Conservation (phyloP, 495 filamentous ascomycete genomes). For the Penicillium maclennaniae region DNA sequence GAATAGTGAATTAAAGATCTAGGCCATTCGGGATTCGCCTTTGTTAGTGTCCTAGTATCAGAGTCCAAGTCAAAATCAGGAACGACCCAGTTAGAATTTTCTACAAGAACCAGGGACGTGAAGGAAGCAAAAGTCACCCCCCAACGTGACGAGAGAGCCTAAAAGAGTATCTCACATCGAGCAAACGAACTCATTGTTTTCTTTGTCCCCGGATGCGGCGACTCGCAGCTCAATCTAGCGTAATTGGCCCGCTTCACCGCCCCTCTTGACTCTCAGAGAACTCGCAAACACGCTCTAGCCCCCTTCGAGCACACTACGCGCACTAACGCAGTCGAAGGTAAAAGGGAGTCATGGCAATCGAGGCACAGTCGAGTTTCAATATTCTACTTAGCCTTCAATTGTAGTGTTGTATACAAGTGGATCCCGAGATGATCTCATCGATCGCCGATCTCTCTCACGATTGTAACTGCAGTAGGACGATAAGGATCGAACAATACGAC, state of each 20-base stretch:
- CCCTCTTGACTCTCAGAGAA: slow-evolving; percentile 14
- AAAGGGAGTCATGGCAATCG: no score
- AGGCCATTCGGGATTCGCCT: not conserved
- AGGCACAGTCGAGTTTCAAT: no score
- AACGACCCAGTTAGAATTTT: not conserved
- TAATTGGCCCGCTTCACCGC: slow-evolving; percentile 11
- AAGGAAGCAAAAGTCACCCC: not conserved
- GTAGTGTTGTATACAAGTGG: not conserved
- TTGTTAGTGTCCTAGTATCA: not conserved
- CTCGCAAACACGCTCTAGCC: not conserved
- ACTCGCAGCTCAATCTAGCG: slow-evolving; percentile 17
- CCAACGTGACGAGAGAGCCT: not conserved
- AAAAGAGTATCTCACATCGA: not conserved
- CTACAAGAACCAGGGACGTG: slow-evolving; percentile 1
- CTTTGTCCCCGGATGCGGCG: slow-evolving; percentile 45
- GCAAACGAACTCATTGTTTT: slow-evolving; percentile 31
- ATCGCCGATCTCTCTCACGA: not conserved
- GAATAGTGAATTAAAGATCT: no score
- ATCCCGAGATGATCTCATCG: not conserved
- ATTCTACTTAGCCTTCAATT: no score
- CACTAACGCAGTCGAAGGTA: no score
- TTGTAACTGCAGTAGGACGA: not conserved
- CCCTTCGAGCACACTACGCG: no score
- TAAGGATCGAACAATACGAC: not conserved
- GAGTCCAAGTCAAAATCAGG: not conserved